These are phyloP conservation scores for Thermoascus crustaceus DNA, from an alignment of 2,329 filamentous ascomycete genomes.

Conservation along the genomic window DNA sequence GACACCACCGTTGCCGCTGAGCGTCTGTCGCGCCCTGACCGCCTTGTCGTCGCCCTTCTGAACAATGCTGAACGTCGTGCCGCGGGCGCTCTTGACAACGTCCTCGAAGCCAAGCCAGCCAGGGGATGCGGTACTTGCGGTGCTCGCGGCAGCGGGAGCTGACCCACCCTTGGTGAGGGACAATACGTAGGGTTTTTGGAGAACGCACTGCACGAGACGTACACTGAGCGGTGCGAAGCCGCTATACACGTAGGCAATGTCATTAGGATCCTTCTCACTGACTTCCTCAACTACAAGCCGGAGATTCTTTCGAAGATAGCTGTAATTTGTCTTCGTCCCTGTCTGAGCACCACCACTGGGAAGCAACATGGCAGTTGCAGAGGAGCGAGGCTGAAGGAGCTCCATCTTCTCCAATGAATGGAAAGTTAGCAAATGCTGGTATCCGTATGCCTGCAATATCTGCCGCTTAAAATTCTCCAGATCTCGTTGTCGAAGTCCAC, in stretches of 20 bases:
- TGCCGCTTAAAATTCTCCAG: constrained; percentile 82
- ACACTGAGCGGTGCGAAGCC: constrained; percentile 92
- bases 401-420: constrained; percentile 82
- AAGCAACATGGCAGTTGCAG: constrained; percentile 71
- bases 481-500: constrained; percentile 80
- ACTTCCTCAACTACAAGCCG: constrained; percentile 92
- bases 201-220: constrained; percentile 79
- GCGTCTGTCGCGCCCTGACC: constrained; percentile 71
- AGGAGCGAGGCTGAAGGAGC: constrained; percentile 69
- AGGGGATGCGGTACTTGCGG: constrained; percentile 54
- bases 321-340: constrained; percentile 81
- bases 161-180: constrained; percentile 59
- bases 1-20: constrained; percentile 65
- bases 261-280: constrained; percentile 86
- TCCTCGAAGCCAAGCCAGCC: constrained; percentile 95
- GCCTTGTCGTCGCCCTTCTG: constrained; percentile 93
- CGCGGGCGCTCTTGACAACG: constrained; percentile 74
- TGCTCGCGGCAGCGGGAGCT: constrained; percentile 40
- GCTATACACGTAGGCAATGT: constrained; percentile 96
- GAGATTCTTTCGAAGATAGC: constrained; percentile 74
- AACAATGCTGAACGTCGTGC: constrained; percentile 81
- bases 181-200: constrained; percentile 81
- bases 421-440: constrained; percentile 87
- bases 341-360: constrained; percentile 58
- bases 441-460: constrained; percentile 86